Conservation (phyloP, 1,284 basidiomycete species). For the Heliocybe sulcata region DNA sequence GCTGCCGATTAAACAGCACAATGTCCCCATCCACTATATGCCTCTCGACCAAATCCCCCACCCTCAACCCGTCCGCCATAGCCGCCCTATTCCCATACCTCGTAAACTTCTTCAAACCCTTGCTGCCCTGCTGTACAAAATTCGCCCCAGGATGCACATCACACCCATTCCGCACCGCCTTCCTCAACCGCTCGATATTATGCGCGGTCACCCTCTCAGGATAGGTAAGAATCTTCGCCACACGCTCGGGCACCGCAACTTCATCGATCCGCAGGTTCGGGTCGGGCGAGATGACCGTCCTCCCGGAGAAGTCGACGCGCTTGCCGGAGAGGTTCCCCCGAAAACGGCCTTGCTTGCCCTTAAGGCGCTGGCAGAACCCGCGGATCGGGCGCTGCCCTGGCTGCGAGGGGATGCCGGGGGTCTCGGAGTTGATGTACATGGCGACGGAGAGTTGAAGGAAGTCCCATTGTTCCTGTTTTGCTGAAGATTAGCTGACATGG, state of each 20-base stretch:
- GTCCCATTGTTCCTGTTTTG: slow-evolving; percentile 91
- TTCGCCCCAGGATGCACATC: slow-evolving; percentile 96
- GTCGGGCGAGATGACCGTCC: slow-evolving; percentile 98
- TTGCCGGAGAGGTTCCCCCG: slow-evolving; percentile 98
- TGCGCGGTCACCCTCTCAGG: slow-evolving; percentile 93
- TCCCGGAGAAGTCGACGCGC: slow-evolving; percentile 97
- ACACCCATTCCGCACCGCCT: slow-evolving; percentile 84
- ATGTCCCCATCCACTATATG: slow-evolving; percentile 97
- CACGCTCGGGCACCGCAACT: slow-evolving; percentile 94
- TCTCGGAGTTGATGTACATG: slow-evolving; percentile 98
- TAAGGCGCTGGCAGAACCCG: slow-evolving; percentile 96
- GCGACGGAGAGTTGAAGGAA: slow-evolving; percentile 93
- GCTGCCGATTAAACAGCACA: slow-evolving; percentile 98
- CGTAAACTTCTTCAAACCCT: slow-evolving; percentile 80
- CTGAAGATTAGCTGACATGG: slow-evolving; percentile 7
- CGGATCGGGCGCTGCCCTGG: slow-evolving; percentile 88
- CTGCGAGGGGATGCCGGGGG: slow-evolving; percentile 86
- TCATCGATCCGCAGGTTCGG: slow-evolving; percentile 98
- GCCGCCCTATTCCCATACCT: slow-evolving; percentile 73
- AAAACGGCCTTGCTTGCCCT: slow-evolving; percentile 99
- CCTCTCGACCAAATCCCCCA: slow-evolving; percentile 90
- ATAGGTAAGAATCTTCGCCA: slow-evolving; percentile 94
- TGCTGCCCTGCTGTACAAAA: slow-evolving; percentile 77
- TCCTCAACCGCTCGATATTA: slow-evolving; percentile 78
- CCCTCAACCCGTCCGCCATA: slow-evolving; percentile 71